Evolutionary conservation across 2,329 filamentous ascomycete genomes (phyloP), one percentile per base, ranked within the genome.

Genomic region (Apiospora saccharicola): DNA sequence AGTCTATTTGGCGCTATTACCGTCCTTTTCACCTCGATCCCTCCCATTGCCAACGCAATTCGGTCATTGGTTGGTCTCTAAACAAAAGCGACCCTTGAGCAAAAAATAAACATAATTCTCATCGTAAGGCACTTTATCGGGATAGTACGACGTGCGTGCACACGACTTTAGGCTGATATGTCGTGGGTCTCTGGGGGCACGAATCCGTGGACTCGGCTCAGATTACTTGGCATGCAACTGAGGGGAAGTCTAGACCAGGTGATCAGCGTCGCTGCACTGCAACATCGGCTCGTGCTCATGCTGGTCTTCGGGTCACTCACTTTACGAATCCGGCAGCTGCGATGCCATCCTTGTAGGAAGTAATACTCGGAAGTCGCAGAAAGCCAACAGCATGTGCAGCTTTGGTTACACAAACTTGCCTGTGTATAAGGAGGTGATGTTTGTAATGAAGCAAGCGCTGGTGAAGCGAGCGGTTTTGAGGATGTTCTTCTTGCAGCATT

Each of bases 1-100:
- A 88, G 86, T 69, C 75, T 91, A 12, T 90, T 91, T 75, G 89
- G 89, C 12, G 88, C 89, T 2, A 86, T 90, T 14, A 90, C 88
- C 0, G 85, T 91, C 22, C 80, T 89, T 5, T 85, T 90, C 75
- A 90, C 89, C 1, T 89, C 88, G 0, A 85, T 91, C 49, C 88
- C 89, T 14, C 83, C 85, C 0, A 83, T 90, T 43, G 86, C 85
- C 0, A 82, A 79, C 14, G 81, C 86, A 2, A 81, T 91, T 24
- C 81, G 83, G 70, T 83, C 84, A 1, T 78, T 89, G 30, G 88
- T 88, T 30, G 84, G 83, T 8, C 75, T 87, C 57, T 64, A 41
- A 8, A 10, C 84, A 73, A 24, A 19, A 22, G 12, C 34, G 13
- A 19, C 10, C 10, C 34, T 19, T 30, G 14, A 8, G 26, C 4